Evolutionary conservation across 2,329 filamentous ascomycete species (phyloP), one percentile per base, ranked within the genome.

Genomic region (Xylaria sp.): DNA sequence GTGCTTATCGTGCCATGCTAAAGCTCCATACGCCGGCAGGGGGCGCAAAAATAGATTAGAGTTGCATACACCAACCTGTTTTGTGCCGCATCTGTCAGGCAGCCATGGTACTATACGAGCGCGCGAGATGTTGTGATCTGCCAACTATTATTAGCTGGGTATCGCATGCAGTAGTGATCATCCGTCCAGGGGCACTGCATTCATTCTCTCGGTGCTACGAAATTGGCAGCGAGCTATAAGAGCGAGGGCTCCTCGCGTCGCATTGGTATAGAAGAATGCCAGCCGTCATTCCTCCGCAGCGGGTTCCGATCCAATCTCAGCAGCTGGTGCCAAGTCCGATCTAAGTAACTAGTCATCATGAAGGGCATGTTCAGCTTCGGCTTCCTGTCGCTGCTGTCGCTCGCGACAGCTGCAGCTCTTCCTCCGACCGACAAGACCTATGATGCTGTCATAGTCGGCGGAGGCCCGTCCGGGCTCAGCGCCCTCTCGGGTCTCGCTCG

Each of bases 401-500:
- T 61, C 29, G 58, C 45, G 7, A 46, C 49, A 16, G 58, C 58
- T 18, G 47, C 54, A 7, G 19, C 43, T 18, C 17, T 59, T 9
- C 48, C 56, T 17, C 53, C 54, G 7, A 51, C 55, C 34, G 43
- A 48, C 7, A 34, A 49, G 6, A 48, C 44, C 63, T 84, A 80
- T 61, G 83, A 86, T 69, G 81, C 77, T 52, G 75, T 86, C 39
- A 71, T 86, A 37, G 71, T 86, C 4, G 83, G 83, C 3, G 83
- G 83, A 34, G 83, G 83, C 1, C 83, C 83, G 2, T 71, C 82
- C 0, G 83, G 83, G 0, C 75, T 86, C 1, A 75, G 72, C 44
- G 78, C 77, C 1, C 60, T 83, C 45, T 86, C 82, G 51, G 82
- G 78, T 39, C 75, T 86, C n/a, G 82, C 79, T 6, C 80, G 84